These are phyloP conservation scores for Spergularia bocconei DNA, from an alignment of 148 eudicot genomes.

Conservation along the genomic window DNA sequence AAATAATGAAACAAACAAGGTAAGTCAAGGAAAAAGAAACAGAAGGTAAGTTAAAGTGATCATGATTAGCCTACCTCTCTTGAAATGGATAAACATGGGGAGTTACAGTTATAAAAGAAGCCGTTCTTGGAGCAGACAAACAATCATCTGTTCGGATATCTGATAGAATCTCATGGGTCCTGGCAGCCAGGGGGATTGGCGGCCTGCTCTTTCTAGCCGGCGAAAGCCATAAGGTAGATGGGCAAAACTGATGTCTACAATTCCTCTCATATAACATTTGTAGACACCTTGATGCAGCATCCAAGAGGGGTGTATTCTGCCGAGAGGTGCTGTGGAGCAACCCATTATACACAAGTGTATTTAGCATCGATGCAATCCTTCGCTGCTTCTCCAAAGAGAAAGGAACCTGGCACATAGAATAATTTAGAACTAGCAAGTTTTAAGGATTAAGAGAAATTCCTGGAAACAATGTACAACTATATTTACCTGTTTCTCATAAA, in stretches of 20 bases:
- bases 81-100: slow-evolving; percentile 94
- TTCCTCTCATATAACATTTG: slow-evolving; percentile 96
- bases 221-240: slow-evolving; percentile 83
- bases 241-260: slow-evolving; percentile 89
- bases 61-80: slow-evolving; percentile 58
- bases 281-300: slow-evolving; percentile 76
- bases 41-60: slow-evolving; percentile 9
- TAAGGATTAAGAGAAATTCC: neutral
- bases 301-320: slow-evolving; percentile 50
- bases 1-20: neutral
- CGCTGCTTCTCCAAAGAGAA: slow-evolving; percentile 88
- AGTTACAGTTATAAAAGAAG: slow-evolving; percentile 69
- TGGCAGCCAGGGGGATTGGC: slow-evolving; percentile 87
- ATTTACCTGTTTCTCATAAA: slow-evolving; percentile 89
- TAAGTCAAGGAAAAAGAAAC: neutral
- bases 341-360: slow-evolving; percentile 80
- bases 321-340: slow-evolving; percentile 44
- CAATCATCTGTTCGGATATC: slow-evolving; percentile 52
- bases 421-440: slow-evolving; percentile 12
- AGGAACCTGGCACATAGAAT: slow-evolving; percentile 58
- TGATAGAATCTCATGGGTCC: slow-evolving; percentile 75
- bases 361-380: slow-evolving; percentile 78
- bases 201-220: slow-evolving; percentile 82
- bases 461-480: neutral
- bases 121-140: slow-evolving; percentile 48